phyloP scores from a whole-genome alignment of 2,329 filamentous ascomycete species.

The Davidsoniella virescens region DNA sequence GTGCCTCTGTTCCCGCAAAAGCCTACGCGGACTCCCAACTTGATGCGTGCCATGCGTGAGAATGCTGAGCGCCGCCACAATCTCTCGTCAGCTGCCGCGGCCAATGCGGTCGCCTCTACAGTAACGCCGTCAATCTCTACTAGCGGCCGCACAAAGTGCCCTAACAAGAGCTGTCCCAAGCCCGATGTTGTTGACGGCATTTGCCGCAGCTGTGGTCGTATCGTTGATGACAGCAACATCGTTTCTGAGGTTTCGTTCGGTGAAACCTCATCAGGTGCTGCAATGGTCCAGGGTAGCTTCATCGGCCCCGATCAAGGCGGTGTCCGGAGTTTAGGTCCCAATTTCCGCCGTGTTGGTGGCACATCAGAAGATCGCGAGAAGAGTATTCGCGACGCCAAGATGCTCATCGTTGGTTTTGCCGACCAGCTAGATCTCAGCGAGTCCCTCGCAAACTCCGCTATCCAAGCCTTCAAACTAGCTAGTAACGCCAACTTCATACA shows the following conservation, averaged over 20 bases:
- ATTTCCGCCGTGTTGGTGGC: constrained; percentile 42
- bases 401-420: constrained; percentile 46
- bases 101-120: constrained; percentile 17
- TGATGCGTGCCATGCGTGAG: constrained; percentile 35
- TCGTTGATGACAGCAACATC: constrained; percentile 75
- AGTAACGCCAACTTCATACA: constrained; percentile 64
- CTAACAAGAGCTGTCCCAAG: constrained; percentile 43
- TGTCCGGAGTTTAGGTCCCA: constrained; percentile 49
- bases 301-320: constrained; percentile 75
- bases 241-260: constrained; percentile 86
- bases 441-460: constrained; percentile 45
- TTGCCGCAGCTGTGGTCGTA: constrained; percentile 71
- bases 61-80: constrained; percentile 29
- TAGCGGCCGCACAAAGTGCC: constrained; percentile 31
- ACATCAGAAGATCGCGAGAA: constrained; percentile 38
- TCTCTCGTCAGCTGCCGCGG: constrained; percentile 16
- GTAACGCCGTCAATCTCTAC: constrained; percentile 17
- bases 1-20: constrained; percentile 17
- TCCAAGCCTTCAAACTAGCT: constrained; percentile 62
- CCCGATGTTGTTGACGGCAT: constrained; percentile 48
- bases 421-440: constrained; percentile 44
- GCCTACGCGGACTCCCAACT: constrained; percentile 29
- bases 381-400: constrained; percentile 40
- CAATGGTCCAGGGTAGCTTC: constrained; percentile 79
- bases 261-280: constrained; percentile 70